Evolutionary conservation across 306 rosid genomes (phyloP).

Genomic region (Cyamopsis tetragonoloba): DNA sequence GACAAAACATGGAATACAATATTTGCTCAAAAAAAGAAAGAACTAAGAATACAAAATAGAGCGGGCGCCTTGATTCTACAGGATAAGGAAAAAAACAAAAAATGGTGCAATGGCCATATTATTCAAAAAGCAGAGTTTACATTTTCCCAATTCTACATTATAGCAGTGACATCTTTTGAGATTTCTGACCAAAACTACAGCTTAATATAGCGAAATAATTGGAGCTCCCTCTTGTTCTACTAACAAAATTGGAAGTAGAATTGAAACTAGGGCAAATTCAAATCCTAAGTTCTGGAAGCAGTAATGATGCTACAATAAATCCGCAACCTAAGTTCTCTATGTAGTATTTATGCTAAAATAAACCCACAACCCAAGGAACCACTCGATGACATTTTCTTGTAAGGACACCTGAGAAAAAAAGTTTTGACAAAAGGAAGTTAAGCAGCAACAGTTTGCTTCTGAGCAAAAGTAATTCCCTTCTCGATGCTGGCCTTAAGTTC

Average conservation of each 20-base stretch:
- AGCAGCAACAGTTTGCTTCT: conserved; percentile 61
- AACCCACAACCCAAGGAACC: conserved; percentile 13
- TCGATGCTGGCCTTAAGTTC: conserved; percentile 96
- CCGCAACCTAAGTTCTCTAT: conserved; percentile 29
- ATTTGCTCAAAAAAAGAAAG: no score
- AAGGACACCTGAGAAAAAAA: conserved; percentile 15
- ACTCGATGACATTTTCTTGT: conserved; percentile 20
- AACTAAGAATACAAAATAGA: no score
- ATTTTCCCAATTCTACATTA: conserved; percentile 38
- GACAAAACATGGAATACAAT: no score
- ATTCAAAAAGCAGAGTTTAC: conserved; percentile 43
- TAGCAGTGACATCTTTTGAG: conserved; percentile 18
- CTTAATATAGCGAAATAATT: conserved; percentile 27
- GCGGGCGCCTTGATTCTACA: neutral
- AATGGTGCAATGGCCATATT: conserved; percentile 28
- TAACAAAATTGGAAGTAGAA: conserved; percentile 42
- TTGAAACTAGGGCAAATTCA: conserved; percentile 16
- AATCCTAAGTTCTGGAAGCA: conserved; percentile 31
- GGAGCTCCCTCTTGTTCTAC: conserved; percentile 36
- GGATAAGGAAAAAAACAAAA: neutral
- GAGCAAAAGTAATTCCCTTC: conserved; percentile 82
- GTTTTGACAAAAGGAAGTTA: conserved; percentile 27
- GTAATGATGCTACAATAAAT: conserved; percentile 27
- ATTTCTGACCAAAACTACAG: conserved; percentile 28
- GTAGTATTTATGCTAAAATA: conserved; percentile 30